Conservation (phyloP, 169 alveolate species). For the Plasmodium billcollinsi region DNA sequence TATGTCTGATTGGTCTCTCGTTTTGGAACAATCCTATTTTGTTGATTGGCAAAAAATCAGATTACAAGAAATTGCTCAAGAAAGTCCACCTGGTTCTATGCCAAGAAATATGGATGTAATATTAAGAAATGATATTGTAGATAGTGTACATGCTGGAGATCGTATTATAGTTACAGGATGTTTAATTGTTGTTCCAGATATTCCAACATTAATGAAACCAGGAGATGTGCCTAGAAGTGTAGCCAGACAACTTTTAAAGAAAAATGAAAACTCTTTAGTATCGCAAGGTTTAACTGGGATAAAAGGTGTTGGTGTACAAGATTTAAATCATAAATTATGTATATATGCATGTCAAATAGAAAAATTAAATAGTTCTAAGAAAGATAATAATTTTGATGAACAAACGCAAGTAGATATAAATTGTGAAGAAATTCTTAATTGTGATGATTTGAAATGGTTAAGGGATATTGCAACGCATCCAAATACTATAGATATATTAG, state of each 20-base stretch:
- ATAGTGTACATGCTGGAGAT: conserved; percentile 98
- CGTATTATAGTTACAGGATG: conserved; percentile 93
- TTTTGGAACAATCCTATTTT: conserved; percentile 90
- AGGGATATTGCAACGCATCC: conserved; percentile 84
- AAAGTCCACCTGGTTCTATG: conserved; percentile 97
- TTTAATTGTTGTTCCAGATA: conserved; percentile 97
- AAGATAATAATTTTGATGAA: conserved; percentile 73
- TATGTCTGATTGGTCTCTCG: conserved; percentile 93
- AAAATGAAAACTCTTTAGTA: conserved; percentile 81
- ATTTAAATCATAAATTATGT: conserved; percentile 93
- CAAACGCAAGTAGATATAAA: conserved; percentile 79
- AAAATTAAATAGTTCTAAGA: conserved; percentile 79
- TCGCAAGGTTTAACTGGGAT: conserved; percentile 94
- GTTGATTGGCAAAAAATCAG: conserved; percentile 96
- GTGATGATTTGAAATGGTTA: conserved; percentile 85
- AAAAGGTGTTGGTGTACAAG: conserved; percentile 95
- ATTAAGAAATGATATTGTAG: conserved; percentile 94
- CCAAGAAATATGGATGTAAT: conserved; percentile 97
- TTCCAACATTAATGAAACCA: conserved; percentile 95
- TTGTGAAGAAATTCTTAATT: conserved; percentile 83
- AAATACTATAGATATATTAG: conserved; percentile 88
- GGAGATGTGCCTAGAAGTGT: conserved; percentile 93
- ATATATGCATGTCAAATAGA: conserved; percentile 90
- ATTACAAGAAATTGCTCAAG: conserved; percentile 95
- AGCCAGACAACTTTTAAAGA: conserved; percentile 80